phyloP scores from a whole-genome alignment of 345 rosid genomes.

The Camelina laxa region DNA sequence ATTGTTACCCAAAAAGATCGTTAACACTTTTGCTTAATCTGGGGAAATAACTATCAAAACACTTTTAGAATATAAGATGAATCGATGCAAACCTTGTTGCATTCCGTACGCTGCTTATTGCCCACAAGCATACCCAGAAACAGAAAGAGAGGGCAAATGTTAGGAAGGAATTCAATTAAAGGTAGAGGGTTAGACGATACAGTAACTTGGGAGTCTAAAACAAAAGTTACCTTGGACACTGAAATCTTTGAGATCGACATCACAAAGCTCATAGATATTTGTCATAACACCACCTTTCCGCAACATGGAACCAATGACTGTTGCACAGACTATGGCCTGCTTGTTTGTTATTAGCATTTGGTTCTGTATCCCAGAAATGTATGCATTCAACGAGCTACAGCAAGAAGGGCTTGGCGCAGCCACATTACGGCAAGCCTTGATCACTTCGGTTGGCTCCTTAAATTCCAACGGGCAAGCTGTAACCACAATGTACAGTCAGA shows the following conservation, averaged over 20 bases:
- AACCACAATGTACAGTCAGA: conserved; percentile 33
- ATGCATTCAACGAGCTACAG: conserved; percentile 84
- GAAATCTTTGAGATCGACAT: conserved; percentile 93
- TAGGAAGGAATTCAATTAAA: conserved; percentile 16
- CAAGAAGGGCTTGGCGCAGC: conserved; percentile 95
- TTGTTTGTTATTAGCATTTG: conserved; percentile 96
- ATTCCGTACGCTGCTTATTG: conserved; percentile 68
- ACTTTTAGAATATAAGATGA: conserved; percentile 17
- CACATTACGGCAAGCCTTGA: conserved; percentile 79
- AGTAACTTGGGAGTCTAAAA: not conserved
- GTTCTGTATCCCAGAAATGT: conserved; percentile 80
- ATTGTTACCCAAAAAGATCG: conserved; percentile 26
- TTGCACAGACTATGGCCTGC: conserved; percentile 94
- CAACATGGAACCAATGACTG: conserved; percentile 78
- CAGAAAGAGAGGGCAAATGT: conserved; percentile 43
- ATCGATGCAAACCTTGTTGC: conserved; percentile 65
- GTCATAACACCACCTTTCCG: conserved; percentile 86
- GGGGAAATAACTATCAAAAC: conserved; percentile 23
- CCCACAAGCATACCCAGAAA: conserved; percentile 38
- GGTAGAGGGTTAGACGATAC: conserved; percentile 8
- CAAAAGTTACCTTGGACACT: conserved; percentile 77
- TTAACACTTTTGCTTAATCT: conserved; percentile 3
- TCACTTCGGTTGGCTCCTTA: conserved; percentile 79
- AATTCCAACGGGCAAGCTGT: conserved; percentile 95
- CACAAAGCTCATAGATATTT: conserved; percentile 91